A percentile compares a stretch with the other conserved stretches of the same genome.
Conservation (phyloP, 2,329 filamentous ascomycete species). For the Neurospora crassa region DNA sequence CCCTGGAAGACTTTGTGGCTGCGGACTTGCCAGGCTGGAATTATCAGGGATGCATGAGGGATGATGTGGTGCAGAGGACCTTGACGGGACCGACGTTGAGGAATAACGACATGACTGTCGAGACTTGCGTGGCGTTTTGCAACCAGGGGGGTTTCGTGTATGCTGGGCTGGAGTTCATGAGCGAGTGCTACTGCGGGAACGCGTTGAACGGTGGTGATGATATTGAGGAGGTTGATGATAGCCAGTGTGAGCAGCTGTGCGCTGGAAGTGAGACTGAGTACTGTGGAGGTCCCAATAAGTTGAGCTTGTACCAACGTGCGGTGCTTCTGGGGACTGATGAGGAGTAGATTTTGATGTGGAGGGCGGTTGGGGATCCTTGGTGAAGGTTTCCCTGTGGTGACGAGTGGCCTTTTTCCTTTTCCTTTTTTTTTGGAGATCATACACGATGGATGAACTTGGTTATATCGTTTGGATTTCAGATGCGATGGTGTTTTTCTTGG, state of each 20-base stretch:
- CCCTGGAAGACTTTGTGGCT: neutral
- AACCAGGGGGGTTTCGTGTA: neutral
- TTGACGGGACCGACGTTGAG: constrained; percentile 4
- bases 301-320: constrained; percentile 5
- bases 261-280: neutral
- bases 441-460: neutral
- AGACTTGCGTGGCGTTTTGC: constrained; percentile 12
- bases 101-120: constrained; percentile 36
- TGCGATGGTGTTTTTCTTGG: neutral
- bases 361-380: neutral
- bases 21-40: neutral
- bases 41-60: constrained; percentile 11
- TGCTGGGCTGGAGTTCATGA: constrained; percentile 13
- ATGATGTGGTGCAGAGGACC: constrained; percentile 6
- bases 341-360: too few species aligned
- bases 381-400: neutral
- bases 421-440: neutral
- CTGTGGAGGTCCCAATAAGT: constrained; percentile 6
- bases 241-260: constrained; percentile 9
- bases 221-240: neutral
- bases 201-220: constrained; percentile 1
- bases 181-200: constrained; percentile 15
- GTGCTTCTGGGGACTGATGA: too few species aligned
- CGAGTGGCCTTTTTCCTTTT: neutral
- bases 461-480: neutral